Evolutionary conservation across 805 yeast genomes (phyloP).

Genomic region (Sugiyamaella marilandica): DNA sequence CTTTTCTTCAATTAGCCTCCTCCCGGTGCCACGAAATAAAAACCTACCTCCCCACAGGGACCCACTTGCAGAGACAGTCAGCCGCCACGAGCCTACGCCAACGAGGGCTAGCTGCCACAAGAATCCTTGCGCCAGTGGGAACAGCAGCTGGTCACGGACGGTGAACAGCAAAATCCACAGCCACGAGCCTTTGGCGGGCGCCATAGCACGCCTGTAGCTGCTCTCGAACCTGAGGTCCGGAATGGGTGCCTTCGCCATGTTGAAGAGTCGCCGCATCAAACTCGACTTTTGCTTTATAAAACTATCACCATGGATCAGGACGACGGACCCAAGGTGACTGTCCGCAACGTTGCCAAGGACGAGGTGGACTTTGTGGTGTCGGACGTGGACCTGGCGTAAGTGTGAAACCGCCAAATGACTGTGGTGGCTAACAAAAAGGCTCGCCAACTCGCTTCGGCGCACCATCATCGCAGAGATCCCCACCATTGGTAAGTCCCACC

Average conservation of each 20-base stretch:
- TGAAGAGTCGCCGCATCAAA: background rate
- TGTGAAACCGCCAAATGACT: constrained; percentile 3
- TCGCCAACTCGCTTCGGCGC: constrained; percentile 90
- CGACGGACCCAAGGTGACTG: constrained; percentile 73
- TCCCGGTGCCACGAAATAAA: background rate
- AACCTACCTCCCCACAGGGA: constrained; percentile 1
- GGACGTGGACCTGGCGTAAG: constrained; percentile 72
- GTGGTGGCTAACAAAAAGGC: constrained; percentile 17
- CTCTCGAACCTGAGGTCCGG: constrained; percentile 32
- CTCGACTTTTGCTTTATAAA: background rate
- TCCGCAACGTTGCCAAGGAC: constrained; percentile 79
- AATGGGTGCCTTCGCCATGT: constrained; percentile 1
- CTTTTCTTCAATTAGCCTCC: background rate
- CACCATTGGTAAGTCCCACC: constrained; percentile 56
- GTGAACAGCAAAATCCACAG: constrained; percentile 25
- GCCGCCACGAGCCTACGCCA: constrained; percentile 14
- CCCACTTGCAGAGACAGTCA: background rate
- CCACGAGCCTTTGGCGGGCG: constrained; percentile 31
- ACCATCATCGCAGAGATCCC: constrained; percentile 95
- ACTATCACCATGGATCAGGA: constrained; percentile 22
- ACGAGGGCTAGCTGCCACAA: constrained; percentile 29
- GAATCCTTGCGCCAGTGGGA: constrained; percentile 34
- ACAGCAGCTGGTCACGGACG: constrained; percentile 30
- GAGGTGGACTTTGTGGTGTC: constrained; percentile 85
- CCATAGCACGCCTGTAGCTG: constrained; percentile 28